Evolutionary conservation across 2,329 filamentous ascomycete species (phyloP), one percentile per base, ranked within the genome.

Genomic region (Grosmannia huntii): DNA sequence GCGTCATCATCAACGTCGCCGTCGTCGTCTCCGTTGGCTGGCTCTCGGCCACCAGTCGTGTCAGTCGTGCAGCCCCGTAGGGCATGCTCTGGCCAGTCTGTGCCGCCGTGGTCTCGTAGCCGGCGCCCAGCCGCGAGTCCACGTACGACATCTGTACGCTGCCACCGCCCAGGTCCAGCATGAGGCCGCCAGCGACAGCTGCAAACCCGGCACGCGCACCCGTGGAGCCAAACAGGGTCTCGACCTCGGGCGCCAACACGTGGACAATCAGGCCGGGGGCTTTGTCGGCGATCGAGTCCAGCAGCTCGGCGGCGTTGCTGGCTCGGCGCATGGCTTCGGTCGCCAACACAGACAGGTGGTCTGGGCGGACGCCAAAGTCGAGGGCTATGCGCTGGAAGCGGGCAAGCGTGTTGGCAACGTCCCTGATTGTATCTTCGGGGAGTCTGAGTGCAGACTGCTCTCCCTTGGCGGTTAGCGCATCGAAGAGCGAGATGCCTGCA

Each of bases 301-400:
- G 76, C 71, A 94, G 89, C 1, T 82, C 79, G 23, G 74, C 75
- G 0, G 85, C 83, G 66, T 96, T 96, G 59, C 80, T 71, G 6
- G 91, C 89, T 27, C 84, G 88, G 51, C 91, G 83, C 68, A 91
- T 94, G 4, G 91, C 91, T 70, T 96, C 91, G 0, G 91, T 96
- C 23, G 90, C 91, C 49, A 96, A 81, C 11, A 96, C 81, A 23
- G 81, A 80, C 60, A 92, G 81, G 62, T 90, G 84, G 38, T 71
- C 64, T 0, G 75, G 68, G 0, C 82, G 82, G 0, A 96, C 89
- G 21, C 77, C 76, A 66, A 89, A 89, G 59, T 85, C 68, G 23
- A 68, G 59, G 60, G 90, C 92, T 56, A 87, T 86, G 28, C 74
- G 75, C 60, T 82, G 82, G 74, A 96, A 96, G 31, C 83, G 82